These are phyloP conservation scores for Aureobasidium mangrovei DNA, from an alignment of 2,329 filamentous ascomycete genomes.

Conservation along the genomic window DNA sequence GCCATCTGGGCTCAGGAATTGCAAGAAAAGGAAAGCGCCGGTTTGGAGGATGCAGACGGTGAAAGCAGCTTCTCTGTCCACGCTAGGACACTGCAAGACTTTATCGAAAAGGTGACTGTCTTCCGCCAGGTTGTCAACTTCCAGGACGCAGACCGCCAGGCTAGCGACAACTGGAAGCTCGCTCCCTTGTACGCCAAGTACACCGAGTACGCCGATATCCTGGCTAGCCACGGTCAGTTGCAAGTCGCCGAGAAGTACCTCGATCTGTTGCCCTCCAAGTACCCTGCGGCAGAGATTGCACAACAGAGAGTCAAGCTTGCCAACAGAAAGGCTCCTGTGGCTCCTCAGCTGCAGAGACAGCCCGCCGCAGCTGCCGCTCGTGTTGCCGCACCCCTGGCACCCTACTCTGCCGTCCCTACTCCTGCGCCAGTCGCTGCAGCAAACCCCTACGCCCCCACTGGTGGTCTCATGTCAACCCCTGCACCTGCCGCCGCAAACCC, in stretches of 20 bases:
- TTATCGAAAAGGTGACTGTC: conserved; percentile 96
- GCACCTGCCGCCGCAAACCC: conserved; percentile 22
- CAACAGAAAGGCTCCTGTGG: conserved; percentile 51
- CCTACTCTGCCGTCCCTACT: conserved; percentile 28
- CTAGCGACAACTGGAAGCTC: conserved; percentile 80
- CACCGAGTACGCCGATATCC: conserved; percentile 90
- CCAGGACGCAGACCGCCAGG: conserved; percentile 63
- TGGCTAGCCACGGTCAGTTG: conserved; percentile 81
- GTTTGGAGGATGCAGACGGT: conserved; percentile 53
- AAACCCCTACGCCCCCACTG: conserved; percentile 32
- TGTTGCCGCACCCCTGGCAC: conserved; percentile 27
- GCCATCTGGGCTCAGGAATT: conserved; percentile 88
- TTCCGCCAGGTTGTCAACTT: conserved; percentile 94
- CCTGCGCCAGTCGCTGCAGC: conserved; percentile 17
- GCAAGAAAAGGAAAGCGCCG: conserved; percentile 69
- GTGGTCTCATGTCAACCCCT: conserved; percentile 16
- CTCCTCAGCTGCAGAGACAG: conserved; percentile 35
- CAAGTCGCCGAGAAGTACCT: conserved; percentile 85
- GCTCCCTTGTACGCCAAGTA: conserved; percentile 86
- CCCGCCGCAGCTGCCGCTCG: conserved; percentile 27
- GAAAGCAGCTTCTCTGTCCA: conserved; percentile 89
- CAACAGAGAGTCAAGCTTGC: conserved; percentile 78
- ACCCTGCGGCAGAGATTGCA: conserved; percentile 79
- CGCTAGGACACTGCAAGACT: conserved; percentile 75
- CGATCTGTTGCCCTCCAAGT: conserved; percentile 71